Conservation (phyloP, 1,139 yeast species). For the Suzukiozyma palmioleophila region DNA sequence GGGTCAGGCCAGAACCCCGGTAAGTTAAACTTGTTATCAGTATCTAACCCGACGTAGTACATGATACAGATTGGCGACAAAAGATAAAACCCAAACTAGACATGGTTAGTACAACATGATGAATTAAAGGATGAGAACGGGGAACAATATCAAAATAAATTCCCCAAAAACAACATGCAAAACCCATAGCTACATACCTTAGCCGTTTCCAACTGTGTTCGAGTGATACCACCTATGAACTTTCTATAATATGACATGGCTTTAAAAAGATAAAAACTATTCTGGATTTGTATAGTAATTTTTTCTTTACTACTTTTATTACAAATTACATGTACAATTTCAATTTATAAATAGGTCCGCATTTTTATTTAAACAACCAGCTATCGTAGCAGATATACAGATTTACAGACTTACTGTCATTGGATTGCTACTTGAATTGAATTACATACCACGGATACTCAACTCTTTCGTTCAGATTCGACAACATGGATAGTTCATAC, state of each 20-base stretch:
- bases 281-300: background rate
- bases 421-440: no score
- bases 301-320: background rate
- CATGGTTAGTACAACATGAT: conserved; percentile 16
- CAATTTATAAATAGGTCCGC: no score
- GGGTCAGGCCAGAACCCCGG: conserved; percentile 99
- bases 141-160: background rate
- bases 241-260: conserved; percentile 16
- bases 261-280: background rate
- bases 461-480: no score
- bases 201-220: conserved; percentile 67
- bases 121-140: background rate
- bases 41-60: conserved; percentile 88
- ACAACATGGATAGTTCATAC: background rate
- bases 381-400: no score
- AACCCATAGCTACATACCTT: conserved; percentile 41
- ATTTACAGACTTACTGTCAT: no score
- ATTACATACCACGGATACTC: no score
- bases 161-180: background rate
- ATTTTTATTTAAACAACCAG: no score
- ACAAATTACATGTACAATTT: no score
- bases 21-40: conserved; percentile 81
- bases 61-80: conserved; percentile 82
- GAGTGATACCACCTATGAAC: conserved; percentile 35
- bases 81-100: conserved; percentile 73